Evolutionary conservation across 2,329 filamentous ascomycete species (phyloP).

Genomic region (Trichoderma sp.): DNA sequence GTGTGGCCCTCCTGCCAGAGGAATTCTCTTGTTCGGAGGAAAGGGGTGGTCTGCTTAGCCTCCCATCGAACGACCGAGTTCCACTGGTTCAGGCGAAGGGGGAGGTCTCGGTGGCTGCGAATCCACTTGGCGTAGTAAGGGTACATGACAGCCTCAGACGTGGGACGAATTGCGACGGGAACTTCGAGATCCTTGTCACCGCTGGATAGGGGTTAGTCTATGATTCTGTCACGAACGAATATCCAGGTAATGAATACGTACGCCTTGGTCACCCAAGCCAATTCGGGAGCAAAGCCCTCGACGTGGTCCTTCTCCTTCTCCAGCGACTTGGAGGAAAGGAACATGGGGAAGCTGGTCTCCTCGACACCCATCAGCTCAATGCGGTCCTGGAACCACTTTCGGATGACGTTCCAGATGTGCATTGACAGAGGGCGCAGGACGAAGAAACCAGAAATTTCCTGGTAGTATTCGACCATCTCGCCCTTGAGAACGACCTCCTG

Average conservation of each 20-base stretch:
- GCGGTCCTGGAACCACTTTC: conserved; percentile 67
- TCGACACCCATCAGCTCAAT: conserved; percentile 93
- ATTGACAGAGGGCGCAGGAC: conserved; percentile 75
- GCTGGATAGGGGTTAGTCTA: conserved; percentile 43
- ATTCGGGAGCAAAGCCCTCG: conserved; percentile 94
- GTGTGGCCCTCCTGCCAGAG: conserved; percentile 96
- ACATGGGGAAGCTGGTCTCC: conserved; percentile 96
- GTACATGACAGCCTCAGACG: conserved; percentile 84
- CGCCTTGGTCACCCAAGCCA: conserved; percentile 87
- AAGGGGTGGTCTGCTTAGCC: conserved; percentile 87
- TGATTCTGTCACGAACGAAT: background rate
- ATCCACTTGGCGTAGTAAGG: conserved; percentile 97
- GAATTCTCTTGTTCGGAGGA: conserved; percentile 92
- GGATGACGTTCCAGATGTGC: conserved; percentile 67
- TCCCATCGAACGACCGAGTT: conserved; percentile 94
- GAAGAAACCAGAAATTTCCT: conserved; percentile 93
- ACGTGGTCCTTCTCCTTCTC: conserved; percentile 92
- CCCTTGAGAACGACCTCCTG: conserved; percentile 96
- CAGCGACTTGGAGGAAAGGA: conserved; percentile 88
- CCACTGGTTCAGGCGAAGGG: conserved; percentile 95
- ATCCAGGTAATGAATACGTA: conserved; percentile 42
- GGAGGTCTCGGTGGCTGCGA: conserved; percentile 91
- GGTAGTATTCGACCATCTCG: conserved; percentile 96
- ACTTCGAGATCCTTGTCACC: conserved; percentile 92
- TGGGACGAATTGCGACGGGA: conserved; percentile 67